A percentile compares a stretch with the other conserved stretches of the same genome.
These are phyloP conservation scores for Colletotrichum sojae DNA, from an alignment of 2,329 filamentous ascomycete species.

Conservation along the genomic window DNA sequence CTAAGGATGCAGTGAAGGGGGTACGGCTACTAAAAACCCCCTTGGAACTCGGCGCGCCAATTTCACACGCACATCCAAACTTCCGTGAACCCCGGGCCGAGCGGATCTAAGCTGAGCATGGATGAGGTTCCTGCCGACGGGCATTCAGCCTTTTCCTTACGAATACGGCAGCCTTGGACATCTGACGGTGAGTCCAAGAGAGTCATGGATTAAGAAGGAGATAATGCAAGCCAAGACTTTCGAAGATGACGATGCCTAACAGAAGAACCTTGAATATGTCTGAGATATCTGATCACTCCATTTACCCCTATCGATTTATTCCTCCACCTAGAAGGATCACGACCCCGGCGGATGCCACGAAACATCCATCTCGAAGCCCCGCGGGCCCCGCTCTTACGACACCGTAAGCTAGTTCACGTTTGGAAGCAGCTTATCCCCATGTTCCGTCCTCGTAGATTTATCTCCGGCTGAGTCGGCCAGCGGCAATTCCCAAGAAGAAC, in stretches of 20 bases:
- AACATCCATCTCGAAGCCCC: not conserved
- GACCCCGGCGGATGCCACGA: not conserved
- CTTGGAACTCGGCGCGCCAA: not conserved
- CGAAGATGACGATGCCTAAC: too few relatives aligned
- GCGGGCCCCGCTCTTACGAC: not conserved
- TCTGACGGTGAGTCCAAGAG: not conserved
- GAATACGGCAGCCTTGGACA: not conserved
- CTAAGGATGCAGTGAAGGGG: constrained; percentile 9
- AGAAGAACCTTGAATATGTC: too few relatives aligned
- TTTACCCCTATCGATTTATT: constrained; percentile 1
- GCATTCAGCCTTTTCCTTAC: not conserved
- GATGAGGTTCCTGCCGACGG: constrained; percentile 6
- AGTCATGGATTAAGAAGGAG: too few relatives aligned
- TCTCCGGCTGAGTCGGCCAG: not conserved
- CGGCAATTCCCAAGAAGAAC: not conserved
- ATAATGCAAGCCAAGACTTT: not conserved
- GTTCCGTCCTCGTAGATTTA: not conserved
- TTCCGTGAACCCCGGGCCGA: not conserved
- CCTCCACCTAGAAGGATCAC: not conserved
- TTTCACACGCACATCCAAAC: constrained; percentile 1
- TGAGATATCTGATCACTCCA: not conserved
- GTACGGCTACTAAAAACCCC: not conserved
- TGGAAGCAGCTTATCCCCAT: not conserved
- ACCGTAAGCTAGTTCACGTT: not conserved
- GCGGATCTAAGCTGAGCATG: not conserved